Conservation (phyloP, 2,329 filamentous ascomycete genomes). For the Verticillium klebahnii region DNA sequence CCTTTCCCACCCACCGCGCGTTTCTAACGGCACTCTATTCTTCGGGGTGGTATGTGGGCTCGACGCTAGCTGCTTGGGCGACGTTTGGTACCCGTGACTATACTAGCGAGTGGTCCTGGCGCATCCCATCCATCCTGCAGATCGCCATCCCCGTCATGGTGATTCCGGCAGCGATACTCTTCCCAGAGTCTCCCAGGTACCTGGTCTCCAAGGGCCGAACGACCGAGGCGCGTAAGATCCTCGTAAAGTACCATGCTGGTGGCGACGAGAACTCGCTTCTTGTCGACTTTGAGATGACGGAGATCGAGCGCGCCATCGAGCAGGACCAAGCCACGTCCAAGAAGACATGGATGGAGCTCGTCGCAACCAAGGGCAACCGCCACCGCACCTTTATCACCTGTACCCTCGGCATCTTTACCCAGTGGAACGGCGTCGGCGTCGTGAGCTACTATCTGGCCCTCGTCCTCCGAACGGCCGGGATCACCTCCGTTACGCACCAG, state of each 20-base stretch:
- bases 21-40: slow-evolving; percentile 2
- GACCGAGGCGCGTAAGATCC: slow-evolving; percentile 19
- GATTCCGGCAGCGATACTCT: slow-evolving; percentile 19
- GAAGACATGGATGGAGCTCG: slow-evolving; percentile 3
- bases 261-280: slow-evolving; percentile 13
- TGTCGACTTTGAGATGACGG: slow-evolving; percentile 15
- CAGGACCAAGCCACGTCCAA: slow-evolving; percentile 4
- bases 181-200: slow-evolving; percentile 24
- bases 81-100: slow-evolving; percentile 8
- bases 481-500: slow-evolving; percentile 29
- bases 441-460: slow-evolving; percentile 32
- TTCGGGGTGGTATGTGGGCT: slow-evolving; percentile 30
- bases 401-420: slow-evolving; percentile 21
- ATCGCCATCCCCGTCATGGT: slow-evolving; percentile 34
- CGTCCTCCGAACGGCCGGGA: slow-evolving; percentile 20
- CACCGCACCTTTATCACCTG: slow-evolving; percentile 23
- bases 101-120: slow-evolving; percentile 3
- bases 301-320: slow-evolving; percentile 18
- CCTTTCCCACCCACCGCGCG: slow-evolving; percentile 21
- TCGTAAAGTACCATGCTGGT: slow-evolving; percentile 20
- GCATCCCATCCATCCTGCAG: slow-evolving; percentile 31
- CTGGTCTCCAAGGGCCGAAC: slow-evolving; percentile 20
- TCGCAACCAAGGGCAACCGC: slow-evolving; percentile 21
- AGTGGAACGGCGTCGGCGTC: slow-evolving; percentile 25
- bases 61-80: slow-evolving; percentile 29